A percentile compares a stretch with the other conserved stretches of the same genome.
Evolutionary conservation across 352 stramenopile genomes (phyloP).

Genomic region (Salisapilia sapeloensis): DNA sequence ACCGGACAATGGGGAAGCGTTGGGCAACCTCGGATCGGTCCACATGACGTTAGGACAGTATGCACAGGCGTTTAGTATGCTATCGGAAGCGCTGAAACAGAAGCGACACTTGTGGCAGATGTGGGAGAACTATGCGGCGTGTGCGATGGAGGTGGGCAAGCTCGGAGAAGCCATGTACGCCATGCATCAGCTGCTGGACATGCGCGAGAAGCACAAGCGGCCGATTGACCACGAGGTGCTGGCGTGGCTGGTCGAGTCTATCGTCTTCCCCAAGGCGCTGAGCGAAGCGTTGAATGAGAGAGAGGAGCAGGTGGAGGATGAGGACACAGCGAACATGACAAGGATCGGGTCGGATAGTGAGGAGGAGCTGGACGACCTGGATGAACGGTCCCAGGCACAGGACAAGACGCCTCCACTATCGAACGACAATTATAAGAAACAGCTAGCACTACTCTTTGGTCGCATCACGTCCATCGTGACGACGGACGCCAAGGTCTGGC

Average conservation of each 20-base stretch:
- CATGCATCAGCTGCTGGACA: constrained; percentile 63
- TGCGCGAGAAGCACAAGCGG: constrained; percentile 69
- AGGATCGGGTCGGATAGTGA: constrained; percentile 7
- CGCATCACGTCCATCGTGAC: constrained; percentile 63
- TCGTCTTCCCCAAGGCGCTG: constrained; percentile 41
- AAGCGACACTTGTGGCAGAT: constrained; percentile 86
- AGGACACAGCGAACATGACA: constrained; percentile 7
- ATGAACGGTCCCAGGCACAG: constrained; percentile 20
- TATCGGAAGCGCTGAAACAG: constrained; percentile 79
- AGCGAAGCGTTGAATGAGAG: constrained; percentile 14
- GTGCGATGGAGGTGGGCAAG: constrained; percentile 51
- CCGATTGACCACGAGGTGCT: constrained; percentile 59
- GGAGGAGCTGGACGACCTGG: constrained; percentile 32
- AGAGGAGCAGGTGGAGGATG: constrained; percentile 10
- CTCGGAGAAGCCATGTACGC: constrained; percentile 74
- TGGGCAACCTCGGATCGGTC: constrained; percentile 91
- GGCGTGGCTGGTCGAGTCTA: constrained; percentile 63
- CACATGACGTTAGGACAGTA: constrained; percentile 76
- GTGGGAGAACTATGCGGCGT: constrained; percentile 84
- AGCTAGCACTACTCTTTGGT: constrained; percentile 59
- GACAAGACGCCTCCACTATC: constrained; percentile 33
- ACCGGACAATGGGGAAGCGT: constrained; percentile 88
- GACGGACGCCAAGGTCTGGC: constrained; percentile 66
- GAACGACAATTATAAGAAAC: constrained; percentile 46
- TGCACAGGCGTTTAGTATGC: constrained; percentile 58